A percentile compares a stretch with the other conserved stretches of the same genome.
phyloP scores from a whole-genome alignment of 1,284 basidiomycete species.

The Fistulinella cinereoalba region DNA sequence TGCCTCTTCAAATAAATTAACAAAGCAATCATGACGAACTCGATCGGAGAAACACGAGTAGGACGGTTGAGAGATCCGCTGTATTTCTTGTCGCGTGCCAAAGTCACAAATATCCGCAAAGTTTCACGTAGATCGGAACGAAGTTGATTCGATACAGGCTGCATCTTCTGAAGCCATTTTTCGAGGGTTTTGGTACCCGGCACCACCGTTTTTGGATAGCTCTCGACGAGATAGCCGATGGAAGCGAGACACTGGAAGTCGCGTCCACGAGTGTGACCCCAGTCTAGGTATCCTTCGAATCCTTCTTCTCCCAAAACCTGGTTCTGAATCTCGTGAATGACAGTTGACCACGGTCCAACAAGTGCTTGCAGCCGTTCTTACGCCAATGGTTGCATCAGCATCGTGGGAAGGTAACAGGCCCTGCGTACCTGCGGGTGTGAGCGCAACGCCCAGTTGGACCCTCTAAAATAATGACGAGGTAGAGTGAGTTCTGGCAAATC shows the following conservation, averaged over 20 bases:
- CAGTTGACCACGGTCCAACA: conserved; percentile 41
- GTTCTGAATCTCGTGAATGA: conserved; percentile 42
- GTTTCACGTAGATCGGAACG: conserved; percentile 37
- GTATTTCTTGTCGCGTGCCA: conserved; percentile 38
- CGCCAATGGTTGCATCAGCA: background rate
- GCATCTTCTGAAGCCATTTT: conserved; percentile 38
- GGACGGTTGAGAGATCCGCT: conserved; percentile 39
- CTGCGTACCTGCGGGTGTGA: conserved; percentile 44
- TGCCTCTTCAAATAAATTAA: conserved; percentile 39
- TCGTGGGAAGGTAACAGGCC: background rate
- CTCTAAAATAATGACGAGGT: conserved; percentile 32
- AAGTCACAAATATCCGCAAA: conserved; percentile 41
- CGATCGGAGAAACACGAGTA: conserved; percentile 45
- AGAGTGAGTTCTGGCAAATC: background rate
- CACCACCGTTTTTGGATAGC: conserved; percentile 30
- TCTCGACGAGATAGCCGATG: conserved; percentile 42
- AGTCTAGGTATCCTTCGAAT: conserved; percentile 44
- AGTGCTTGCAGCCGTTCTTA: conserved; percentile 49
- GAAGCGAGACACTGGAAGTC: conserved; percentile 48
- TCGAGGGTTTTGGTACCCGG: conserved; percentile 38
- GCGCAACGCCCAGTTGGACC: conserved; percentile 38
- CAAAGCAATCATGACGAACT: conserved; percentile 48
- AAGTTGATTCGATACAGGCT: conserved; percentile 30
- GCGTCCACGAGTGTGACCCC: conserved; percentile 45
- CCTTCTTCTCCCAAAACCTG: conserved; percentile 41